Percentiles rank a stretch among this genome's conserved stretches.
Evolutionary conservation across 1,284 basidiomycete genomes (phyloP).

Genomic region (Thecaphora thlaspeos): DNA sequence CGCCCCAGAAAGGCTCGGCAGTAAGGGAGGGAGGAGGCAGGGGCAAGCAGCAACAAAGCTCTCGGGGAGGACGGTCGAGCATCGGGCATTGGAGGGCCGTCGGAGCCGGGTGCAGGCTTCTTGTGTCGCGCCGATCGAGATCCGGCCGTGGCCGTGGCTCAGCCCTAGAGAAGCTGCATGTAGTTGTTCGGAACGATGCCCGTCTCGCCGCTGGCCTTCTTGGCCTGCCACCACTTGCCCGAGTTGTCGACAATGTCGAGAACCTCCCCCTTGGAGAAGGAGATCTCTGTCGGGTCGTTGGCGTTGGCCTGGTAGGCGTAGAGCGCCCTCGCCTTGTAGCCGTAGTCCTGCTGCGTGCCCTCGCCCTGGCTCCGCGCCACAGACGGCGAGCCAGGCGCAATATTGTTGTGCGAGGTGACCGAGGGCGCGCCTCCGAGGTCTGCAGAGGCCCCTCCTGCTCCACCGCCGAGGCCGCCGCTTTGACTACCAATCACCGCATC

Average conservation of each 20-base stretch:
- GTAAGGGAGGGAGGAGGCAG: too few species aligned
- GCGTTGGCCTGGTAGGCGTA: slow-evolving; percentile 86
- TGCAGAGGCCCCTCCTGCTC: slow-evolving; percentile 3
- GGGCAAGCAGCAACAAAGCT: too few species aligned
- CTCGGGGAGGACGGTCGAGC: too few species aligned
- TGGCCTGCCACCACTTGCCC: slow-evolving; percentile 75
- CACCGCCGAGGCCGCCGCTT: slow-evolving; percentile 3
- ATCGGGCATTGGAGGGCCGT: too few species aligned
- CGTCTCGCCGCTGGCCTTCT: slow-evolving; percentile 74
- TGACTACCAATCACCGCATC: neutral
- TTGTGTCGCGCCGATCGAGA: too few species aligned
- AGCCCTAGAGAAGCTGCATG: slow-evolving; percentile 44
- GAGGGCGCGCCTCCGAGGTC: slow-evolving; percentile 18
- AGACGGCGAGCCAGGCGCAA: slow-evolving; percentile 8
- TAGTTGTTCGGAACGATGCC: slow-evolving; percentile 65
- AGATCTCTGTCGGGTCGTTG: slow-evolving; percentile 94
- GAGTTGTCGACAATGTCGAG: slow-evolving; percentile 91
- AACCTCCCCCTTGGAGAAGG: slow-evolving; percentile 87
- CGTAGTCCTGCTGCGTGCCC: slow-evolving; percentile 35
- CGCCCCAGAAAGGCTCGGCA: too few species aligned
- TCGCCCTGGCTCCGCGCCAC: slow-evolving; percentile 1
- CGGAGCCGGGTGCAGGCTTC: too few species aligned
- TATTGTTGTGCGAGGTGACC: slow-evolving; percentile 14
- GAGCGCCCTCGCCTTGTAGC: slow-evolving; percentile 78
- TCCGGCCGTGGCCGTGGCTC: too few species aligned